These are phyloP conservation scores for Verticillium klebahnii DNA, from an alignment of 2,329 filamentous ascomycete genomes.

Conservation along the genomic window DNA sequence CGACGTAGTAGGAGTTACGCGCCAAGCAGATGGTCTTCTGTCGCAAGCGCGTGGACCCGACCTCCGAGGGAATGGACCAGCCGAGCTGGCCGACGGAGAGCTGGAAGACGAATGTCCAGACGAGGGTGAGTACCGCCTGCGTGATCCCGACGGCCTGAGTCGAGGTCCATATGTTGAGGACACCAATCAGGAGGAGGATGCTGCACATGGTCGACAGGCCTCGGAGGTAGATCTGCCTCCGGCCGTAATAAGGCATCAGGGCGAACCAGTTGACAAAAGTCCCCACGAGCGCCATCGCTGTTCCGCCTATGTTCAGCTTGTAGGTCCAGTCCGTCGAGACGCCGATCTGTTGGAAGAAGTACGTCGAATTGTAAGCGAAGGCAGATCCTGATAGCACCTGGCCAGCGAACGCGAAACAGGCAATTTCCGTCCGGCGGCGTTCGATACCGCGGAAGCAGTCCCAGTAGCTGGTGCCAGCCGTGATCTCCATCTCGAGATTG, in stretches of 20 bases:
- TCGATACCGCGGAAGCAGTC: slow-evolving; percentile 39
- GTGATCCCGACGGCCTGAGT: slow-evolving; percentile 27
- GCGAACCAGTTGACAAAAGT: slow-evolving; percentile 35
- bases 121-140: slow-evolving; percentile 20
- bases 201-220: slow-evolving; percentile 32
- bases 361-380: slow-evolving; percentile 29
- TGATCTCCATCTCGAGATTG: slow-evolving; percentile 26
- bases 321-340: slow-evolving; percentile 18
- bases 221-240: slow-evolving; percentile 32
- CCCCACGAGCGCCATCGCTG: slow-evolving; percentile 31
- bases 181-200: slow-evolving; percentile 29
- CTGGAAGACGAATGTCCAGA: slow-evolving; percentile 22
- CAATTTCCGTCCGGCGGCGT: slow-evolving; percentile 32
- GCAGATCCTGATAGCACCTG: slow-evolving; percentile 22
- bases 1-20: slow-evolving; percentile 22
- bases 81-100: slow-evolving; percentile 28
- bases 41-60: slow-evolving; percentile 26
- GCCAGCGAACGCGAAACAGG: slow-evolving; percentile 23
- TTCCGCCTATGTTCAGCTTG: slow-evolving; percentile 25
- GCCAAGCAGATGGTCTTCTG: slow-evolving; percentile 26
- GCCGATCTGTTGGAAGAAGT: slow-evolving; percentile 29
- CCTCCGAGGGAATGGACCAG: slow-evolving; percentile 27
- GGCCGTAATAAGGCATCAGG: slow-evolving; percentile 33
- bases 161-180: slow-evolving; percentile 33
- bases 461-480: slow-evolving; percentile 27